phyloP scores from a whole-genome alignment of 192 early-diverging fungal genomes.

The Rhizophagus sp. region DNA sequence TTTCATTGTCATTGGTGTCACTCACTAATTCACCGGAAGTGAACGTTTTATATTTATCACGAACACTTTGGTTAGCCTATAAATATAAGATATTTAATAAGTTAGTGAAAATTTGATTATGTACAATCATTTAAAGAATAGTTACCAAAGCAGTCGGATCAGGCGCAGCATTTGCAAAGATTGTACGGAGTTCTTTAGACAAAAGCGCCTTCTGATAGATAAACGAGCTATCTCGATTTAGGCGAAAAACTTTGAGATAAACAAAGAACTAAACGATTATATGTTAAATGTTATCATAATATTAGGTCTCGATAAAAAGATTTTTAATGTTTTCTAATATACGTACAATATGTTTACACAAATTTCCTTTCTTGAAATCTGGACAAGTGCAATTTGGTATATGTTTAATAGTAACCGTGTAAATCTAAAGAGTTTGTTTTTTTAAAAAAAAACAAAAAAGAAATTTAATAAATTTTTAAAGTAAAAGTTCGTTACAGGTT shows the following conservation, averaged over 20 bases:
- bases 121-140: neutral
- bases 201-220: constrained; percentile 11
- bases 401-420: neutral
- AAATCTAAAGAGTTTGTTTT: neutral
- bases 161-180: constrained; percentile 13
- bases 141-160: neutral
- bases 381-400: neutral
- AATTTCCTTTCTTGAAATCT: neutral
- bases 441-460: neutral
- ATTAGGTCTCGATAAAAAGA: neutral
- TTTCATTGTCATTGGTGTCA: neutral
- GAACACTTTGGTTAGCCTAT: neutral
- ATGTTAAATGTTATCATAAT: neutral
- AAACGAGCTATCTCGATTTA: neutral
- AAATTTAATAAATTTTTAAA: neutral
- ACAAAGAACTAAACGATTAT: neutral
- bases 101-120: neutral
- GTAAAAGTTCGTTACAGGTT: neutral
- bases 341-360: constrained; percentile 14
- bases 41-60: neutral
- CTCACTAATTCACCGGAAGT: neutral
- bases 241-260: neutral
- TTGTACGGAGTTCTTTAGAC: neutral
- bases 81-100: neutral
- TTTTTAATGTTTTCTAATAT: neutral